Evolutionary conservation across 2,329 filamentous ascomycete species (phyloP).

Genomic region (Colletotrichum godetiae): DNA sequence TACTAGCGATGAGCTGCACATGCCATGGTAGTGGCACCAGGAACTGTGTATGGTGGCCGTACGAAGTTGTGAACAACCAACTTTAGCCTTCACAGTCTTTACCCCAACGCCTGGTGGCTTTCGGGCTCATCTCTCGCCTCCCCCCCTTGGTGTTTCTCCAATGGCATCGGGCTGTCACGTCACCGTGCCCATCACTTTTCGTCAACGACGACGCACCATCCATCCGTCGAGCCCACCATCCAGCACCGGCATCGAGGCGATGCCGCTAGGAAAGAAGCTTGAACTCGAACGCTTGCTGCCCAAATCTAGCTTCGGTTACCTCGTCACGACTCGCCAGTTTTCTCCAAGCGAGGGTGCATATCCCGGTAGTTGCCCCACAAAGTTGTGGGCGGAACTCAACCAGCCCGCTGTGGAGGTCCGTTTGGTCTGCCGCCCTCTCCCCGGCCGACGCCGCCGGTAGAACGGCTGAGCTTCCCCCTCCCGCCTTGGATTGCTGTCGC

Average conservation of each 20-base stretch:
- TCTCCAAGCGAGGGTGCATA: not conserved
- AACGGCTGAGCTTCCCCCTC: conserved; percentile 29
- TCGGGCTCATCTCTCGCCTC: conserved; percentile 1
- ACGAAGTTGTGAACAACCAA: not conserved
- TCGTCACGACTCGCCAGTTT: not conserved
- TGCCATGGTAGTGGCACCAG: not conserved
- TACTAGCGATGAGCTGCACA: conserved; percentile 1
- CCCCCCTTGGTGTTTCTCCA: conserved; percentile 22
- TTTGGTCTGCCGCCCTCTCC: conserved; percentile 29
- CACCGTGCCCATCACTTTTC: conserved; percentile 11
- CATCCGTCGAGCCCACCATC: not conserved
- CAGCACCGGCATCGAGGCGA: conserved; percentile 4
- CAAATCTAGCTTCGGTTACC: conserved; percentile 5
- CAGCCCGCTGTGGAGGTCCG: conserved; percentile 34
- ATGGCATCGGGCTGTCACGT: conserved; percentile 20
- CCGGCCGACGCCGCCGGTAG: conserved; percentile 24
- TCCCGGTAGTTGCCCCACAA: conserved; percentile 22
- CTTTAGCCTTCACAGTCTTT: not conserved
- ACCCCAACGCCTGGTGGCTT: not conserved
- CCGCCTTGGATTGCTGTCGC: conserved; percentile 6
- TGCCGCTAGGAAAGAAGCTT: conserved; percentile 33
- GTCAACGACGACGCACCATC: conserved; percentile 10
- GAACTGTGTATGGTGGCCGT: too few relatives aligned
- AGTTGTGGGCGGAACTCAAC: conserved; percentile 23
- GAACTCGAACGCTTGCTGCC: conserved; percentile 8